Percentiles rank a stretch among this genome's conserved stretches.
Evolutionary conservation across 192 early-diverging fungal species (phyloP).

Genomic region (Obelidium mucronatum): DNA sequence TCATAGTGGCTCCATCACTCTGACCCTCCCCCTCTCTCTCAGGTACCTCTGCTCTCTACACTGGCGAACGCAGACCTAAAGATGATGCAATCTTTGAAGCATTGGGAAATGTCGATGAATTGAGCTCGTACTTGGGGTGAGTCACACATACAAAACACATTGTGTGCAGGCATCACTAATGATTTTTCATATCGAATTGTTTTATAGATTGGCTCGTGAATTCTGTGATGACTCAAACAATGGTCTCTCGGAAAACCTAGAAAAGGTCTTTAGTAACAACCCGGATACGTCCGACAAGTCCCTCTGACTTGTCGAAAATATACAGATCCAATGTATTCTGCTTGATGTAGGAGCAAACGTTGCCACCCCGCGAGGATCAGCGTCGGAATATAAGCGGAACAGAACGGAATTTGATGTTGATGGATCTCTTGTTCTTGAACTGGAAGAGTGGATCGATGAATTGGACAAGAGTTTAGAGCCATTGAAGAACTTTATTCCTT

Average conservation of each 20-base stretch:
- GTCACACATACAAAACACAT: not conserved
- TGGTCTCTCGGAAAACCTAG: slow-evolving; percentile 56
- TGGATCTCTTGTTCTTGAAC: slow-evolving; percentile 61
- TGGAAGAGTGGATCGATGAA: slow-evolving; percentile 90
- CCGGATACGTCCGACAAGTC: no score
- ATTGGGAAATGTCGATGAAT: slow-evolving; percentile 88
- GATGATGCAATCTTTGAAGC: slow-evolving; percentile 91
- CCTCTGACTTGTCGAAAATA: no score
- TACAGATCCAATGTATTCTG: slow-evolving; percentile 91
- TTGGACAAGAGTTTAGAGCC: slow-evolving; percentile 73
- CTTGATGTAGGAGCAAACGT: slow-evolving; percentile 93
- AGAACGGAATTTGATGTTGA: slow-evolving; percentile 80
- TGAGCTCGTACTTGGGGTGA: slow-evolving; percentile 74
- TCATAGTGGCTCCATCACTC: no score
- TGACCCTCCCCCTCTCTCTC: no score
- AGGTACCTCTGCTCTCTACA: slow-evolving; percentile 88
- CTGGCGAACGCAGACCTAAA: slow-evolving; percentile 89
- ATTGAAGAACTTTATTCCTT: slow-evolving; percentile 84
- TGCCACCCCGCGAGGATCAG: slow-evolving; percentile 78
- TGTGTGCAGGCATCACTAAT: no score
- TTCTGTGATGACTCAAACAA: slow-evolving; percentile 62
- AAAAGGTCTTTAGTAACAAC: slow-evolving; percentile 54
- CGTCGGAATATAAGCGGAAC: slow-evolving; percentile 62
- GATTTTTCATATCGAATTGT: no score
- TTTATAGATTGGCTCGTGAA: slow-evolving; percentile 60